These are phyloP conservation scores for Cercophora samala DNA, from an alignment of 495 filamentous ascomycete species.

Conservation along the genomic window DNA sequence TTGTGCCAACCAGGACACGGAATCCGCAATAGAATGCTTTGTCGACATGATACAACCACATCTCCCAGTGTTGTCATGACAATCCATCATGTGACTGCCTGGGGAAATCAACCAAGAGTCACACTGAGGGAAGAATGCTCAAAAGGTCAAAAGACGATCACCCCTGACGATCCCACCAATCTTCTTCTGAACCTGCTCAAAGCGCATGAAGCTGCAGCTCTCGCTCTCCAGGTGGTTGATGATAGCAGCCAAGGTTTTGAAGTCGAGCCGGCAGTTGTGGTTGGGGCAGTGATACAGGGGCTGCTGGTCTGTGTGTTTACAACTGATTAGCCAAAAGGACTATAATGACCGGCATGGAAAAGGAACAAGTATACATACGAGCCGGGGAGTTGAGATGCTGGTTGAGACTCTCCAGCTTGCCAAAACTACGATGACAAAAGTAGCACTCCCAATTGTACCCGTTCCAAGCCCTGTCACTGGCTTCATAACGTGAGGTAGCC, in stretches of 20 bases:
- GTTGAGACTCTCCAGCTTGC: slow-evolving; percentile 16
- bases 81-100: too few species aligned
- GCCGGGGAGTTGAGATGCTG: slow-evolving; percentile 36
- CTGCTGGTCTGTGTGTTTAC: slow-evolving; percentile 35
- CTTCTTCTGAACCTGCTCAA: slow-evolving; percentile 31
- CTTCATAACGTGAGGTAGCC: slow-evolving; percentile 31
- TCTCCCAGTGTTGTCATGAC: too few species aligned
- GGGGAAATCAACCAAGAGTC: too few species aligned
- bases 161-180: slow-evolving; percentile 4
- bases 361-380: slow-evolving; percentile 28
- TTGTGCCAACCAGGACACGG: too few species aligned
- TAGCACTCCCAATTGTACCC: slow-evolving; percentile 31
- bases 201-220: slow-evolving; percentile 47
- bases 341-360: neutral
- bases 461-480: slow-evolving; percentile 27
- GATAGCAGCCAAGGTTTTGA: slow-evolving; percentile 44
- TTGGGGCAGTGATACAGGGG: slow-evolving; percentile 55
- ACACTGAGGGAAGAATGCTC: too few species aligned
- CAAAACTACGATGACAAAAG: slow-evolving; percentile 32
- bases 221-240: slow-evolving; percentile 57
- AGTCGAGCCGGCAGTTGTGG: slow-evolving; percentile 42
- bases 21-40: too few species aligned
- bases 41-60: too few species aligned
- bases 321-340: neutral
- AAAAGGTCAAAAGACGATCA: slow-evolving; percentile 7